Percentiles rank a stretch among this genome's conserved stretches.
Evolutionary conservation across 129 eudicot species (phyloP).

Genomic region (Chrysanthemum makinoi): DNA sequence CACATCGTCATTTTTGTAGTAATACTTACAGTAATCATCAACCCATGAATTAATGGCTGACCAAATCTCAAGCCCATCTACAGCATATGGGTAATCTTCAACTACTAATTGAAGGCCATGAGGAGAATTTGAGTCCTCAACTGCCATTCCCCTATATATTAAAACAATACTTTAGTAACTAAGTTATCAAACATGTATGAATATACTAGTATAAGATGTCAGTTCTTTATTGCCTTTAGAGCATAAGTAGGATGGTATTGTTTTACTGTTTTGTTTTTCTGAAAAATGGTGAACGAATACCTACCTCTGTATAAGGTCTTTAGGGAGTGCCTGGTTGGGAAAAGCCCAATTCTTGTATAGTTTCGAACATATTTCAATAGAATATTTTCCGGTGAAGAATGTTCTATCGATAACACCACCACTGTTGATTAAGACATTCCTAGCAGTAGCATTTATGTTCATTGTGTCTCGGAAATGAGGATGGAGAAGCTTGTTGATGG

Average conservation of each 20-base stretch:
- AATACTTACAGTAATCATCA: conserved; percentile 40
- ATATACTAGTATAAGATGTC: neutral
- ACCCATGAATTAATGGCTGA: conserved; percentile 55
- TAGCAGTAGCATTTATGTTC: conserved; percentile 46
- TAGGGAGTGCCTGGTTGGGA: conserved; percentile 53
- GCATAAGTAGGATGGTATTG: too few relatives aligned
- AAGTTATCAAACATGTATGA: neutral
- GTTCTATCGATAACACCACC: conserved; percentile 43
- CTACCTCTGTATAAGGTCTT: conserved; percentile 53
- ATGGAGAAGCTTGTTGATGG: conserved; percentile 47
- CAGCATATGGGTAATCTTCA: conserved; percentile 62
- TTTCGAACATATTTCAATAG: conserved; percentile 41
- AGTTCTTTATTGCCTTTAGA: too few relatives aligned
- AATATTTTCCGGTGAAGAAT: conserved; percentile 34
- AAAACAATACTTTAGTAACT: neutral
- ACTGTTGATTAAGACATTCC: conserved; percentile 38
- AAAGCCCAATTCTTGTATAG: conserved; percentile 42
- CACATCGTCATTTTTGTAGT: conserved; percentile 35
- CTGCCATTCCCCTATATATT: conserved; percentile 50
- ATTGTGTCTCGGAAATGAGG: conserved; percentile 56
- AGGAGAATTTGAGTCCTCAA: conserved; percentile 37
- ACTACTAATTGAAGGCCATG: conserved; percentile 44
- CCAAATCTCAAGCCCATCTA: conserved; percentile 63
- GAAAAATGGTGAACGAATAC: neutral
- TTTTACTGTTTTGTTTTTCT: neutral